phyloP scores from a whole-genome alignment of 805 yeast genomes.

The Peterozyma xylosa region DNA sequence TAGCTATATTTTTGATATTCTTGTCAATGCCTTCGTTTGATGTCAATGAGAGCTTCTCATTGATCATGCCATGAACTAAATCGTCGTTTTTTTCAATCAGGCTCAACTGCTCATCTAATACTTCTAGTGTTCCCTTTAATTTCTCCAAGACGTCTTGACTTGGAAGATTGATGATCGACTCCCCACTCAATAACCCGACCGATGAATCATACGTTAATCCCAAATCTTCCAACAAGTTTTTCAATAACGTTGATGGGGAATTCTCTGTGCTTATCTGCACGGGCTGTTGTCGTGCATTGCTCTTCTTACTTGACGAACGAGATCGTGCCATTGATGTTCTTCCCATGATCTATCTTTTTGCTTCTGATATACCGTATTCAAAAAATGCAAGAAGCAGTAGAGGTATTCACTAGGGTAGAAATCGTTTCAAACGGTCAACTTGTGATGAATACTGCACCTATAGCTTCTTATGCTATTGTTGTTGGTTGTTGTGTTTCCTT shows the following conservation, averaged over 20 bases:
- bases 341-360: conserved; percentile 4
- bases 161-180: conserved; percentile 35
- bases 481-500: too few species aligned
- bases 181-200: conserved; percentile 57
- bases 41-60: conserved; percentile 4
- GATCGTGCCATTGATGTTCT: conserved; percentile 6
- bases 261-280: conserved; percentile 7
- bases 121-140: conserved; percentile 27
- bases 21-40: background rate
- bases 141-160: conserved; percentile 11
- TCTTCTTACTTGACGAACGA: conserved; percentile 1
- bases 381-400: too few species aligned
- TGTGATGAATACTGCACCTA: too few species aligned
- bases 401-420: too few species aligned
- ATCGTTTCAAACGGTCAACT: too few species aligned
- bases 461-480: too few species aligned
- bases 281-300: conserved; percentile 5
- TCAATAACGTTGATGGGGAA: conserved; percentile 34
- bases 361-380: too few species aligned
- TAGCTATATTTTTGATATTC: background rate
- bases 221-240: conserved; percentile 44
- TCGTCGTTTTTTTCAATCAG: conserved; percentile 24
- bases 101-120: conserved; percentile 30
- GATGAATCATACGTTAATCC: conserved; percentile 50
- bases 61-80: conserved; percentile 17